Conservation (phyloP, 2,329 filamentous ascomycete species). For the Colletotrichum destructivum region DNA sequence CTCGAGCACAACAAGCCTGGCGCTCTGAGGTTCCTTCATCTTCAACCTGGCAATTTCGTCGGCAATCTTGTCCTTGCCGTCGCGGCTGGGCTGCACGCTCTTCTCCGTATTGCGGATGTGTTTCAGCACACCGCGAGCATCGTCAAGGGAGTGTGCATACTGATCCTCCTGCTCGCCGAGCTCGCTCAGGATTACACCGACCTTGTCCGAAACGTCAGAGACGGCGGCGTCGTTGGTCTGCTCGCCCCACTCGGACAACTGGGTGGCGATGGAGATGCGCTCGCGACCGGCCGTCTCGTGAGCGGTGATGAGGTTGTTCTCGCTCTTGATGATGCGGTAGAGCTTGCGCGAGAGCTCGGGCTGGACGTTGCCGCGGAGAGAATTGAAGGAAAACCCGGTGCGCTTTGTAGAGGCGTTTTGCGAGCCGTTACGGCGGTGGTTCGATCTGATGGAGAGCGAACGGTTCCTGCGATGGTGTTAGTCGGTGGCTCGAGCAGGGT, state of each 20-base stretch:
- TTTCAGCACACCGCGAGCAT: conserved; percentile 87
- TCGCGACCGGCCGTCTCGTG: conserved; percentile 90
- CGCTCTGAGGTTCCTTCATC: conserved; percentile 89
- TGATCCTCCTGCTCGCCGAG: conserved; percentile 93
- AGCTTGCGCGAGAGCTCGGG: conserved; percentile 92
- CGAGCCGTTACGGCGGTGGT: conserved; percentile 62
- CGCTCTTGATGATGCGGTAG: conserved; percentile 93
- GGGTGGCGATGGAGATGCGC: conserved; percentile 85
- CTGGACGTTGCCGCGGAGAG: conserved; percentile 86
- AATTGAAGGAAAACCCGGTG: conserved; percentile 81
- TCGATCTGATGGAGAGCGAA: conserved; percentile 80
- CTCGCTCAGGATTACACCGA: conserved; percentile 92
- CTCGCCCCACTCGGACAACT: conserved; percentile 98
- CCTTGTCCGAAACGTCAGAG: conserved; percentile 93
- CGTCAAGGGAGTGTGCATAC: conserved; percentile 90
- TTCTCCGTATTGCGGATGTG: conserved; percentile 95
- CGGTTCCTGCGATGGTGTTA: conserved; percentile 71
- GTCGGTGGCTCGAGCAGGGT: not conserved
- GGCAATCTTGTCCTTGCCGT: conserved; percentile 87
- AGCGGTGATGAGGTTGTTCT: conserved; percentile 88
- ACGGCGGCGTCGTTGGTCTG: conserved; percentile 89
- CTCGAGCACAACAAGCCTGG: conserved; percentile 86
- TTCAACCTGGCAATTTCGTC: conserved; percentile 95
- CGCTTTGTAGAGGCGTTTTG: conserved; percentile 55
- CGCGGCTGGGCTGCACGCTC: conserved; percentile 92